Conservation (phyloP, 768 basidiomycete genomes). For the Lyophyllum shimeji region DNA sequence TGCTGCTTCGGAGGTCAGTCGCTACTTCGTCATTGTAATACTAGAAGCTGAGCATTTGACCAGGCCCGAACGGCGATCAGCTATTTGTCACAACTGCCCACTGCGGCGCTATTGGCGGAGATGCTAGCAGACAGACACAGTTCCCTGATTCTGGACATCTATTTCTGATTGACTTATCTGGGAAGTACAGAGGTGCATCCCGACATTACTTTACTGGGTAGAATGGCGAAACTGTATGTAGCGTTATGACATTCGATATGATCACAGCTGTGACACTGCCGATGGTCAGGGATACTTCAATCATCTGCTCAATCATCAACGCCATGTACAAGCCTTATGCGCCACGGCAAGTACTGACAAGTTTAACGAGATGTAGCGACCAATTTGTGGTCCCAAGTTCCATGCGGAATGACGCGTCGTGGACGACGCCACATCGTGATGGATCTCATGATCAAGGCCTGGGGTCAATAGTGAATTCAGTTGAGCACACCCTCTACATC, state of each 20-base stretch:
- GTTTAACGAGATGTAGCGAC: too few relatives aligned
- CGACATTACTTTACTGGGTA: slow-evolving; percentile 35
- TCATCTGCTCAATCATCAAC: too few relatives aligned
- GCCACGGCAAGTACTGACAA: too few relatives aligned
- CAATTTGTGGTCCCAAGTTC: too few relatives aligned
- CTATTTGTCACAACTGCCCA: slow-evolving; percentile 65
- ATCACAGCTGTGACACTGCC: neutral
- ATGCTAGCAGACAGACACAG: slow-evolving; percentile 42
- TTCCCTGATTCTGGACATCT: slow-evolving; percentile 58
- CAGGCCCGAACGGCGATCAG: slow-evolving; percentile 61
- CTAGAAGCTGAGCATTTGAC: neutral
- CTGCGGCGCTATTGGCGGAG: slow-evolving; percentile 58
- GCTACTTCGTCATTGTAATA: neutral
- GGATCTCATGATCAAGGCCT: neutral
- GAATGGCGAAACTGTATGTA: neutral
- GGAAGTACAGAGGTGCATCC: slow-evolving; percentile 38
- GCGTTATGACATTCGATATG: neutral
- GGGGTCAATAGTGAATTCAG: neutral
- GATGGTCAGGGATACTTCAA: too few relatives aligned
- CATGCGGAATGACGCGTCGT: neutral
- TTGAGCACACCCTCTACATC: neutral
- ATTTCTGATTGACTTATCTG: slow-evolving; percentile 50
- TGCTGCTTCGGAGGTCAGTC: slow-evolving; percentile 66
- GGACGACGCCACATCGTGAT: neutral
- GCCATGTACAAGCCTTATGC: too few relatives aligned